Evolutionary conservation across 768 basidiomycete genomes (phyloP).

Genomic region (Cystobasidium onofrii): DNA sequence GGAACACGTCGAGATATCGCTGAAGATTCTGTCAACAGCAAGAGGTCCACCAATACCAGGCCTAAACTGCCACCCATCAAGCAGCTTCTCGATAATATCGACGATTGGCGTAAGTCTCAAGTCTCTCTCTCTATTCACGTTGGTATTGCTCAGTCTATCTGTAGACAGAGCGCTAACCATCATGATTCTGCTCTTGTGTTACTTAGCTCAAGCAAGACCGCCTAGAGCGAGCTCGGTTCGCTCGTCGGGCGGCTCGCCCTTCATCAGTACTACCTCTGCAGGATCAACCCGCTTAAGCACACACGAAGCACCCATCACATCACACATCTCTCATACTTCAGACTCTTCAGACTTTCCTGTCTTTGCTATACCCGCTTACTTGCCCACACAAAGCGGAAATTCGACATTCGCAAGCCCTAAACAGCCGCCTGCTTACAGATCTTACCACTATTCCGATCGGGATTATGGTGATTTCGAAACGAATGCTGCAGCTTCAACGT

Average conservation of each 20-base stretch:
- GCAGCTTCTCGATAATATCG: background rate
- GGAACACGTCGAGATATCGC: background rate
- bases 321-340: background rate
- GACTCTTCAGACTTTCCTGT: too few relatives aligned
- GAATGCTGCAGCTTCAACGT: too few relatives aligned
- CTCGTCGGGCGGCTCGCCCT: background rate
- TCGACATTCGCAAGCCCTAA: too few relatives aligned
- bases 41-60: background rate
- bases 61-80: background rate
- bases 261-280: background rate
- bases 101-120: background rate
- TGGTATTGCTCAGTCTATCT: too few relatives aligned
- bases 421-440: too few relatives aligned
- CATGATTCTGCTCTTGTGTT: background rate
- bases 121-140: too few relatives aligned
- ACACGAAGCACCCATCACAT: background rate
- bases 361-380: too few relatives aligned
- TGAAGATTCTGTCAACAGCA: background rate
- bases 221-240: background rate
- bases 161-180: background rate
- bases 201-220: background rate
- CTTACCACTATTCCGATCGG: too few relatives aligned
- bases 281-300: background rate
- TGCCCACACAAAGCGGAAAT: too few relatives aligned
- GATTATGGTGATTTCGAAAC: too few relatives aligned